Evolutionary conservation across 257 asterid species (phyloP), one percentile per base, ranked within the genome.

Genomic region (Lantana camara): DNA sequence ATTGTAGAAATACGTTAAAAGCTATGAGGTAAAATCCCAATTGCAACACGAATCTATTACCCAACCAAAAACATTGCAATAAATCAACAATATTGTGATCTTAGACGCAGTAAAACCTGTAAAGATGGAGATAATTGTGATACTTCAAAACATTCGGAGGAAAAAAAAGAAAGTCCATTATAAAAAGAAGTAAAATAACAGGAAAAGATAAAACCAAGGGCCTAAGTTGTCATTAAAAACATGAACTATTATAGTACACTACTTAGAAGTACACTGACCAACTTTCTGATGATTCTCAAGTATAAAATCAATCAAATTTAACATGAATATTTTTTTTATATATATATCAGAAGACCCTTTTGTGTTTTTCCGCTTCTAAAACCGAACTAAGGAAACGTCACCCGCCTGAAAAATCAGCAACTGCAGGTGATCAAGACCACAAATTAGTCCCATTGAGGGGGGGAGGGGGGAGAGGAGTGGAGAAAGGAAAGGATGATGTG

Each of bases 371-470:
- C 32, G 64, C 58, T 57, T 71, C 56, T 23, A 54, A 42, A 60
- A 65, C 53, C 22, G 46, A 54, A 64, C 11, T 27, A 27, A n/a
- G 32, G 52, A 21, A 69, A 52, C 23, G 37, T 63, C 17, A 9
- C 44, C 35, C 60, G 13, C 53, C 65, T 29, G 53, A 54, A 27
- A 51, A 53, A 59, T 46, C 70, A 66, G 67, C 56, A 45, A 64
- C 58, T 59, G 68, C 55, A 66, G 42, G 64, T 35, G 55, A 60
- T 50, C 62, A 63, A 35, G 14, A 74, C 61, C 58, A 63, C n/a
- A 34, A 7, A 32, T 59, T 41, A 45, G 41, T 24, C 38, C 21
- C 37, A 17, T 9, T 16, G 44, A 66, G 20, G 9, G 20, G 54
- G 6, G n/a, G 3, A 49, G 9, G 13, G 20, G n/a, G 27, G 11